Evolutionary conservation across 768 basidiomycete species (phyloP), one percentile per base, ranked within the genome.

Genomic region (Mycena kentingensis): DNA sequence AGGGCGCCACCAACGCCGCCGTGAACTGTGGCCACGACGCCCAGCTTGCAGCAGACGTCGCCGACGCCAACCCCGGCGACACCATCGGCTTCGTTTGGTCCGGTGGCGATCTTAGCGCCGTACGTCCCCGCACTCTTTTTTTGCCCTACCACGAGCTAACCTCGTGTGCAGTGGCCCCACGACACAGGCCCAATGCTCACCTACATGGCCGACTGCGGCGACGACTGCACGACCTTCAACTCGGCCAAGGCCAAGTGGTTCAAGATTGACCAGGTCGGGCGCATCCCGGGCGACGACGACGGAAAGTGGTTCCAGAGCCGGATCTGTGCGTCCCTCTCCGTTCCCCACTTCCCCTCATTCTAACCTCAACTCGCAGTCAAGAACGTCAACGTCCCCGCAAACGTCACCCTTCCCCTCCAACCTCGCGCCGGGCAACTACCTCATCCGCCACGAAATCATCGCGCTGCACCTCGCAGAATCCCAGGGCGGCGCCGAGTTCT

Each of bases 21-120:
- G 43, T 87, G 11, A 85, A 80, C 66, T 90, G 88, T 57, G 88
- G 88, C 11, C 69, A 73, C 18, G 68, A 75, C 28, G 79, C 84
- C 3, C 67, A 73, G 42, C 65, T 72, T 2, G 87, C 83, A 1
- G 54, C 73, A 4, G 68, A 79, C 29, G 73, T 81, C 41, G 83
- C 77, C 3, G 60, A 76, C 37, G 85, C 79, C 18, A 83, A 81
- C 51, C 83, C 87, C 1, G 86, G 84, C 7, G 82, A 81, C 64
- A 53, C 56, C 1, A 50, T 88, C 12, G 68, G 72, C 6, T 79
- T 88, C 58, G 66, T 75, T 54, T 89, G 87, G 87, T 65, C 58
- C n/a, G 81, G 72, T 42, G 80, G 76, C 2, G 67, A 60, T 37
- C 51, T 60, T 16, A 60, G 58, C 28, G 15, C 16, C 4, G 58